Percentiles rank a stretch among this genome's conserved stretches.
phyloP scores from a whole-genome alignment of 257 asterid species.

The Voacanga thouarsii region DNA sequence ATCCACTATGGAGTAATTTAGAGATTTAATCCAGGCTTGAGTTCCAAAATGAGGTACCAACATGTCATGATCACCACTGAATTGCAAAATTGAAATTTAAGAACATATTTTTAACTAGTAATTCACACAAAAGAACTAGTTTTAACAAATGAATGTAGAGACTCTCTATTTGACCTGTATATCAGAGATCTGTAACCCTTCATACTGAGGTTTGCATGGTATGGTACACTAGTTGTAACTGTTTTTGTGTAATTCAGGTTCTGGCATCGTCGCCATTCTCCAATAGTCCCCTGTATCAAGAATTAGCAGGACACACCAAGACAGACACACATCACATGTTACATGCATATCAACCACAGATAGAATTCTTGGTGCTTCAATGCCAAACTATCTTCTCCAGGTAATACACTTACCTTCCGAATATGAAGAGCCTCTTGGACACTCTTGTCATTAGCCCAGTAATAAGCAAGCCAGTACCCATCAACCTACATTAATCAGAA shows the following conservation, averaged over 20 bases:
- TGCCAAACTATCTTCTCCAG: not conserved
- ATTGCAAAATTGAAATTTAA: not conserved
- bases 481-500: slow-evolving; percentile 18
- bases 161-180: slow-evolving; percentile 24
- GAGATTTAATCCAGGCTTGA: slow-evolving; percentile 34
- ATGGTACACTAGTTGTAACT: not conserved
- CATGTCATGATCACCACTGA: slow-evolving; percentile 35
- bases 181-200: slow-evolving; percentile 35
- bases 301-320: not conserved
- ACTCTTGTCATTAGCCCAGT: slow-evolving; percentile 32
- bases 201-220: slow-evolving; percentile 29
- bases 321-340: not conserved
- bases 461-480: slow-evolving; percentile 16
- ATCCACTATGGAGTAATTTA: slow-evolving; percentile 24
- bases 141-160: not conserved
- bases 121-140: not conserved
- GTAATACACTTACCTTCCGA: slow-evolving; percentile 26
- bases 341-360: not conserved
- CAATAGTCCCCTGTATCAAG: slow-evolving; percentile 23
- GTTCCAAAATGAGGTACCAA: slow-evolving; percentile 20
- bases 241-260: not conserved
- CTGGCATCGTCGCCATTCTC: slow-evolving; percentile 25
- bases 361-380: not conserved
- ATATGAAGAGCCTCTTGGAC: slow-evolving; percentile 39
- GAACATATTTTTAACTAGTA: not conserved